A percentile compares a stretch with the other conserved stretches of the same genome.
Evolutionary conservation across 139 green algal genomes (phyloP).

Genomic region (Picochlorum sp.): DNA sequence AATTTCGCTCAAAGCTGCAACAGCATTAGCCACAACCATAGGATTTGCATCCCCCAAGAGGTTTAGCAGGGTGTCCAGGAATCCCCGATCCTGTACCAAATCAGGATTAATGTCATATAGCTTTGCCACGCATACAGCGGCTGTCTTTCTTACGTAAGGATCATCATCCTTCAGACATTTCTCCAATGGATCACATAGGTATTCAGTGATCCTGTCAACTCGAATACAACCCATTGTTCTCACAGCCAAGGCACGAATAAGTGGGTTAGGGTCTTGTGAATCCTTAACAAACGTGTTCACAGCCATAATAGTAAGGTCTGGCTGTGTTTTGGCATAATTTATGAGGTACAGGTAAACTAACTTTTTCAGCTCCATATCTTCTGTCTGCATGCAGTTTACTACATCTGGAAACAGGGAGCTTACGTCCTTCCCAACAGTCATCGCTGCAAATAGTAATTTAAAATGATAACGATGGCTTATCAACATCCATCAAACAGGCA

Average conservation of each 20-base stretch:
- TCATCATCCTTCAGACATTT: slow-evolving; percentile 75
- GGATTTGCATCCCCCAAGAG: slow-evolving; percentile 93
- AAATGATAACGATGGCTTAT: slow-evolving; percentile 1
- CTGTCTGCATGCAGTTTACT: slow-evolving; percentile 97
- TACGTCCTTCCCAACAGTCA: slow-evolving; percentile 87
- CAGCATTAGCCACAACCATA: slow-evolving; percentile 98
- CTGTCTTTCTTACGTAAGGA: slow-evolving; percentile 98
- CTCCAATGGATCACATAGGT: slow-evolving; percentile 95
- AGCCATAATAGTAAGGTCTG: slow-evolving; percentile 96
- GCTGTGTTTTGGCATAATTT: slow-evolving; percentile 98
- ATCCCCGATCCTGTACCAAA: slow-evolving; percentile 92
- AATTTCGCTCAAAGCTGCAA: slow-evolving; percentile 92
- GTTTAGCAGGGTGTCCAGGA: slow-evolving; percentile 88
- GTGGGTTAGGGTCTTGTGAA: slow-evolving; percentile 92
- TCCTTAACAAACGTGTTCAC: slow-evolving; percentile 99
- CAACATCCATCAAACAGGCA: no score
- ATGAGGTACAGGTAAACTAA: slow-evolving; percentile 99
- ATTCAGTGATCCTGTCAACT: slow-evolving; percentile 98
- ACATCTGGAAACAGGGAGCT: slow-evolving; percentile 57
- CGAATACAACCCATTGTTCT: slow-evolving; percentile 99
- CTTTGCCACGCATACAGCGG: slow-evolving; percentile 96
- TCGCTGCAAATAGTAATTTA: slow-evolving; percentile 46
- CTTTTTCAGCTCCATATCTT: slow-evolving; percentile 91
- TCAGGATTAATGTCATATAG: slow-evolving; percentile 94
- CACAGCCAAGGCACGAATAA: slow-evolving; percentile 93